Evolutionary conservation across 352 stramenopile genomes (phyloP).

Genomic region (Phytophthora pini): DNA sequence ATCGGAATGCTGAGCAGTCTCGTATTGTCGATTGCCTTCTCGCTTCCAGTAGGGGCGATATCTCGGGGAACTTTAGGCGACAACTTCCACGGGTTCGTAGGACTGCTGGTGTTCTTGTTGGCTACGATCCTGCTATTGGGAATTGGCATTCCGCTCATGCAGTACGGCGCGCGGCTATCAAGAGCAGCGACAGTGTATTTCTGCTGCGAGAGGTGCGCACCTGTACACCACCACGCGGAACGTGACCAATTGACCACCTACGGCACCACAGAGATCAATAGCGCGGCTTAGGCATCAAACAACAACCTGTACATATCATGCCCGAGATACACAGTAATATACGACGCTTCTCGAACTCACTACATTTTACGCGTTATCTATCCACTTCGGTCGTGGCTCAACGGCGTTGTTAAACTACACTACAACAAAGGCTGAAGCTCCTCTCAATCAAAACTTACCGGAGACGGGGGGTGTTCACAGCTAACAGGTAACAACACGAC

Average conservation of each 20-base stretch:
- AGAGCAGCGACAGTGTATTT: conserved; percentile 64
- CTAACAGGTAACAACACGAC: conserved; percentile 14
- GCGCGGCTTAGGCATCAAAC: conserved; percentile 6
- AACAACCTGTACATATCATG: conserved; percentile 5
- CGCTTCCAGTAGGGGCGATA: conserved; percentile 50
- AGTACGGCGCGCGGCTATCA: conserved; percentile 51
- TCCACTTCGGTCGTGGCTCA: conserved; percentile 26
- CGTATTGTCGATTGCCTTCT: conserved; percentile 61
- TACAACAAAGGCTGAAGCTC: conserved; percentile 7
- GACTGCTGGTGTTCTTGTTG: conserved; percentile 54
- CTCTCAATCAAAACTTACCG: conserved; percentile 11
- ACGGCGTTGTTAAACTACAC: conserved; percentile 6
- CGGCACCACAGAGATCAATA: conserved; percentile 36
- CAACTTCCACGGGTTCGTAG: conserved; percentile 50
- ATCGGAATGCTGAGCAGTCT: conserved; percentile 59
- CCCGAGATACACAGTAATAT: not conserved
- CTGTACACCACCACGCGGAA: conserved; percentile 50
- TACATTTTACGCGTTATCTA: conserved; percentile 17
- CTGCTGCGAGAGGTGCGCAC: conserved; percentile 67
- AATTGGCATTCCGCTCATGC: conserved; percentile 64
- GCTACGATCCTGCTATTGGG: conserved; percentile 53
- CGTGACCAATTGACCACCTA: conserved; percentile 36
- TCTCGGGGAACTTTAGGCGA: conserved; percentile 41
- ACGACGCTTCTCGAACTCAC: conserved; percentile 11
- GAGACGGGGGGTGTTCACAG: conserved; percentile 10